phyloP scores from a whole-genome alignment of 192 early-diverging fungal genomes.

The Coemansia sp. region DNA sequence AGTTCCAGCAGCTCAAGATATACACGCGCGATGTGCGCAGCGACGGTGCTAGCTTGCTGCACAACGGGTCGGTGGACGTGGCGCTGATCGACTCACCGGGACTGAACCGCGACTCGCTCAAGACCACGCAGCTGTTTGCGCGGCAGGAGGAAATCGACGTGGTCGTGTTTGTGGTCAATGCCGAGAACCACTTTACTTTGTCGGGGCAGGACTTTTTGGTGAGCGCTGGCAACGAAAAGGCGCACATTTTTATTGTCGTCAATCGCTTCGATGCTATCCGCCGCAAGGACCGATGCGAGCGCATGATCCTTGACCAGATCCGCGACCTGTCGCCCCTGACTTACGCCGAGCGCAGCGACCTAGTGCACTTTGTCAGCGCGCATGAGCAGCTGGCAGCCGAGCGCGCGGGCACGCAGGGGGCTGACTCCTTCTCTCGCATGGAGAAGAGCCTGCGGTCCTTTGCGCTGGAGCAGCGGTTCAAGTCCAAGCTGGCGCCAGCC shows the following conservation, averaged over 20 bases:
- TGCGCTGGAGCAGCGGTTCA: constrained; percentile 91
- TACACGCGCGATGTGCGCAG: constrained; percentile 62
- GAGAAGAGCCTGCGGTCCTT: constrained; percentile 89
- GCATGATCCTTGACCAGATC: constrained; percentile 96
- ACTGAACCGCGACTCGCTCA: constrained; percentile 95
- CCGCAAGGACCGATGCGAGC: constrained; percentile 90
- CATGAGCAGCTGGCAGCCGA: constrained; percentile 44
- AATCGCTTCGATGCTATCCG: constrained; percentile 96
- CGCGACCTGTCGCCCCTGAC: constrained; percentile 90
- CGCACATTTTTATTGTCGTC: constrained; percentile 97
- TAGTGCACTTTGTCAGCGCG: constrained; percentile 97
- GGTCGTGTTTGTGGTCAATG: constrained; percentile 97
- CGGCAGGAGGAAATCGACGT: constrained; percentile 99
- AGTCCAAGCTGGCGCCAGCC: constrained; percentile 92
- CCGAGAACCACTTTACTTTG: constrained; percentile 99
- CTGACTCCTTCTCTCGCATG: constrained; percentile 71
- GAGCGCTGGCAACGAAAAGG: constrained; percentile 98
- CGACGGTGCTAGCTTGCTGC: constrained; percentile 71
- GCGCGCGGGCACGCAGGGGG: constrained; percentile 25
- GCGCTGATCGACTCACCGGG: constrained; percentile 98
- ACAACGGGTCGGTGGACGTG: constrained; percentile 96
- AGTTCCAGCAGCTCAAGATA: constrained; percentile 89
- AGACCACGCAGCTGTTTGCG: constrained; percentile 95
- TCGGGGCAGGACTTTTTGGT: constrained; percentile 95
- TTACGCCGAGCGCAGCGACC: constrained; percentile 81